A percentile compares a stretch with the other conserved stretches of the same genome.
These are phyloP conservation scores for Candida nitratophila DNA, from an alignment of 805 yeast species.

Conservation along the genomic window DNA sequence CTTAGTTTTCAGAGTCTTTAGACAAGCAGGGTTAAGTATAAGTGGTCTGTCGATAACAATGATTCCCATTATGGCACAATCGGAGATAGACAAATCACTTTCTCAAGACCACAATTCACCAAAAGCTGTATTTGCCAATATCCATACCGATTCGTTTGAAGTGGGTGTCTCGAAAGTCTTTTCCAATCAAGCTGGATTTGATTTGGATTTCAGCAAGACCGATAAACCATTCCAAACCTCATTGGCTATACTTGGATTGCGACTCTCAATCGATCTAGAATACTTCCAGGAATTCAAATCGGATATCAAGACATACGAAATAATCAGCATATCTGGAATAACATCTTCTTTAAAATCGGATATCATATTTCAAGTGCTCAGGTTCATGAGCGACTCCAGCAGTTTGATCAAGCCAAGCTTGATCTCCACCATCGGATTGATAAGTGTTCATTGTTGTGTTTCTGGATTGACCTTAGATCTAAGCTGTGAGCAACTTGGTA, in stretches of 20 bases:
- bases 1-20: slow-evolving; percentile 9
- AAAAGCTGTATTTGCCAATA: slow-evolving; percentile 7
- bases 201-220: slow-evolving; percentile 29
- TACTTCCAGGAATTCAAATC: slow-evolving; percentile 9
- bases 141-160: slow-evolving; percentile 11
- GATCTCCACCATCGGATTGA: neutral
- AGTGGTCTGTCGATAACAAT: slow-evolving; percentile 17
- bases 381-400: slow-evolving; percentile 6
- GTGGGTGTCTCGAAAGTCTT: slow-evolving; percentile 11
- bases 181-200: slow-evolving; percentile 35
- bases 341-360: slow-evolving; percentile 33
- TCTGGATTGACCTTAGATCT: slow-evolving; percentile 40
- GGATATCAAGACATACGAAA: slow-evolving; percentile 17
- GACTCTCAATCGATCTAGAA: slow-evolving; percentile 18
- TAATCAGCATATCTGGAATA: slow-evolving; percentile 22
- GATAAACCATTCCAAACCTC: slow-evolving; percentile 37
- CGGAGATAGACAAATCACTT: slow-evolving; percentile 6
- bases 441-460: slow-evolving; percentile 24
- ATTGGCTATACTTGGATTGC: slow-evolving; percentile 30
- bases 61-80: slow-evolving; percentile 16
- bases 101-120: neutral
- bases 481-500: slow-evolving; percentile 31
- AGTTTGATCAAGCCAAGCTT: slow-evolving; percentile 3
- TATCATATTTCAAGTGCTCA: slow-evolving; percentile 27
- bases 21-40: slow-evolving; percentile 14